Evolutionary conservation across 192 early-diverging fungal species (phyloP).

Genomic region (Chytriomyces confervae): DNA sequence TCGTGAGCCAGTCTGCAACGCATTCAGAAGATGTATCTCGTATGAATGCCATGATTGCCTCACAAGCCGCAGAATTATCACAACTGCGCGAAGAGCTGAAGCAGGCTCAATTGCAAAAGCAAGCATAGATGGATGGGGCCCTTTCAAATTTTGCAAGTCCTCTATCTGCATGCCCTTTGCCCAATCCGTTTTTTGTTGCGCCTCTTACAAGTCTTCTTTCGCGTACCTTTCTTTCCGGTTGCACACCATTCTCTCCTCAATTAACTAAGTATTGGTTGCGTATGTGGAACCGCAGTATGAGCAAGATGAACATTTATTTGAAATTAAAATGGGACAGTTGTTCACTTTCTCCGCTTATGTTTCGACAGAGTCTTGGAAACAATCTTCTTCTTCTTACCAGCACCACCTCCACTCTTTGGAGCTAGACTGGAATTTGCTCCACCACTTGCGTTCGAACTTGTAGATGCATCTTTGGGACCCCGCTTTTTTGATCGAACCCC

Average conservation of each 20-base stretch:
- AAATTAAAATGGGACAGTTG: background rate
- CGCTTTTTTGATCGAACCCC: constrained; percentile 26
- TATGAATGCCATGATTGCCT: constrained; percentile 22
- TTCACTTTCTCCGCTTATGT: constrained; percentile 18
- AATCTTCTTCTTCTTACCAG: constrained; percentile 32
- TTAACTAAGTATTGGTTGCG: no score
- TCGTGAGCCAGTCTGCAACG: constrained; percentile 15
- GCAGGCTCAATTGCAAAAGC: background rate
- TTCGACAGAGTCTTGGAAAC: constrained; percentile 29
- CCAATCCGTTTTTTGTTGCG: no score
- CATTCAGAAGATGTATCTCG: constrained; percentile 16
- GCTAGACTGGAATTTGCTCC: constrained; percentile 7
- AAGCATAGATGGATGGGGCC: no score
- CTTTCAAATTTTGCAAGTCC: no score
- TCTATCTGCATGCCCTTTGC: no score
- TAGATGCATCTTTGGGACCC: background rate
- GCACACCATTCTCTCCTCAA: no score
- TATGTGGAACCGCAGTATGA: no score
- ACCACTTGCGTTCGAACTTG: background rate
- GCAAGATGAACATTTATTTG: background rate
- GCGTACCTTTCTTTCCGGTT: no score
- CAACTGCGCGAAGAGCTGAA: constrained; percentile 23
- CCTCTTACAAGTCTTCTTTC: no score
- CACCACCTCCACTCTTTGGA: constrained; percentile 16
- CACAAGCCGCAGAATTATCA: constrained; percentile 19